These are phyloP conservation scores for Turritis glabra DNA, from an alignment of 345 rosid species.

Conservation along the genomic window DNA sequence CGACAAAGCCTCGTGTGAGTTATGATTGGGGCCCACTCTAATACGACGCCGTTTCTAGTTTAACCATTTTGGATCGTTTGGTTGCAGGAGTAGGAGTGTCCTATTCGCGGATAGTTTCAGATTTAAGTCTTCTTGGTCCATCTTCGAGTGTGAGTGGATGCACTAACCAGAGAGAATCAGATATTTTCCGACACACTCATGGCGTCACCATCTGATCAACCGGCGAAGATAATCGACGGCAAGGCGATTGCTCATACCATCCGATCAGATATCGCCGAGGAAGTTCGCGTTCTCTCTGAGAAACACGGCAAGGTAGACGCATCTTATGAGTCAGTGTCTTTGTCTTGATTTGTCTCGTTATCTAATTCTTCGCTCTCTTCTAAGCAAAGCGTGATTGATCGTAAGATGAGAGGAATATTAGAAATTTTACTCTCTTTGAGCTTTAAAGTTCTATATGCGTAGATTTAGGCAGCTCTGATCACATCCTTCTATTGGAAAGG, in stretches of 20 bases:
- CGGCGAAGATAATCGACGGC: slow-evolving; percentile 72
- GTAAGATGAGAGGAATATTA: neutral
- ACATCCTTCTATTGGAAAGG: neutral
- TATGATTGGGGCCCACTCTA: neutral
- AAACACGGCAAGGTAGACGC: slow-evolving; percentile 67
- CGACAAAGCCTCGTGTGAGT: slow-evolving; percentile 32
- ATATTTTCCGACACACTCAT: slow-evolving; percentile 31
- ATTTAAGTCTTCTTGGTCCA: neutral
- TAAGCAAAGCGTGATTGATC: slow-evolving; percentile 12
- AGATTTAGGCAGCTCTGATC: slow-evolving; percentile 7
- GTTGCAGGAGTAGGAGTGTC: slow-evolving; percentile 15
- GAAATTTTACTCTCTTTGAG: neutral
- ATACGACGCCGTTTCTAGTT: slow-evolving; percentile 5
- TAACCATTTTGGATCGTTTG: slow-evolving; percentile 9
- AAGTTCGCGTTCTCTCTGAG: slow-evolving; percentile 58
- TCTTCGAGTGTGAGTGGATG: neutral
- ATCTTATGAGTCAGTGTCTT: neutral
- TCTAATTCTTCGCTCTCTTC: neutral
- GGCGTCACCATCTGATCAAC: slow-evolving; percentile 56
- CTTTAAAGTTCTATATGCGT: neutral
- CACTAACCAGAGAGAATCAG: slow-evolving; percentile 7
- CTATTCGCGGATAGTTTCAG: slow-evolving; percentile 13
- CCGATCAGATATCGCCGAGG: slow-evolving; percentile 78
- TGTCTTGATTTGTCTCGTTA: neutral
- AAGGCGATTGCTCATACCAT: slow-evolving; percentile 75